A percentile compares a stretch with the other conserved stretches of the same genome.
Evolutionary conservation across 441 rosid genomes (phyloP).

Genomic region (Gossypium lobatum): DNA sequence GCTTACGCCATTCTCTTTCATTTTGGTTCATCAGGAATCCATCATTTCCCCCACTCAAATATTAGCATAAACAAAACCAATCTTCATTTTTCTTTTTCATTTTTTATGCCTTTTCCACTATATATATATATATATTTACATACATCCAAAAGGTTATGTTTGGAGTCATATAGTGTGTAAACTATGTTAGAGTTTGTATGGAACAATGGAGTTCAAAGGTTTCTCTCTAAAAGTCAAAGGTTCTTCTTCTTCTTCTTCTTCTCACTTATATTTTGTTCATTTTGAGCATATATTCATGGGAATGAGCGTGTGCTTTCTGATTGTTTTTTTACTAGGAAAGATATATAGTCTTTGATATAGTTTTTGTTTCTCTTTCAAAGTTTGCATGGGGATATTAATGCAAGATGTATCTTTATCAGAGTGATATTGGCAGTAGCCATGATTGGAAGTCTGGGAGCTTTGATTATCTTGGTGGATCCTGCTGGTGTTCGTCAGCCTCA

Average conservation of each 20-base stretch:
- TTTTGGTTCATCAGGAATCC: not conserved
- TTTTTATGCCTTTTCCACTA: not conserved
- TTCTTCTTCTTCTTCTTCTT: not conserved
- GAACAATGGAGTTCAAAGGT: not conserved
- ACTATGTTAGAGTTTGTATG: not conserved
- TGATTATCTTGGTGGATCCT: not conserved
- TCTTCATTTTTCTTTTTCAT: not conserved
- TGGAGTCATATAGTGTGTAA: not conserved
- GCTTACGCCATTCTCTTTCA: not conserved
- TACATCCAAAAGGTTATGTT: not conserved
- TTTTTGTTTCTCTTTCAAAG: not conserved
- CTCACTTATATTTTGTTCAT: not conserved
- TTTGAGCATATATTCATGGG: not conserved
- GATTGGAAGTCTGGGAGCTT: not conserved
- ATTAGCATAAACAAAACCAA: not conserved
- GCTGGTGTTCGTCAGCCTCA: constrained; percentile 9
- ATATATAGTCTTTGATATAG: not conserved
- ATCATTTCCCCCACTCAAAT: not conserved
- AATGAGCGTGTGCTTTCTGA: not conserved
- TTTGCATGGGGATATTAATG: constrained; percentile 1
- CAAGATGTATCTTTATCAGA: not conserved
- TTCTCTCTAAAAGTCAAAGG: not conserved
- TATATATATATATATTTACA: not conserved
- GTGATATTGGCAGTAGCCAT: constrained; percentile 5
- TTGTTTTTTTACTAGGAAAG: not conserved